Evolutionary conservation across 257 asterid genomes (phyloP).

Genomic region (Leptodermis oblonga): DNA sequence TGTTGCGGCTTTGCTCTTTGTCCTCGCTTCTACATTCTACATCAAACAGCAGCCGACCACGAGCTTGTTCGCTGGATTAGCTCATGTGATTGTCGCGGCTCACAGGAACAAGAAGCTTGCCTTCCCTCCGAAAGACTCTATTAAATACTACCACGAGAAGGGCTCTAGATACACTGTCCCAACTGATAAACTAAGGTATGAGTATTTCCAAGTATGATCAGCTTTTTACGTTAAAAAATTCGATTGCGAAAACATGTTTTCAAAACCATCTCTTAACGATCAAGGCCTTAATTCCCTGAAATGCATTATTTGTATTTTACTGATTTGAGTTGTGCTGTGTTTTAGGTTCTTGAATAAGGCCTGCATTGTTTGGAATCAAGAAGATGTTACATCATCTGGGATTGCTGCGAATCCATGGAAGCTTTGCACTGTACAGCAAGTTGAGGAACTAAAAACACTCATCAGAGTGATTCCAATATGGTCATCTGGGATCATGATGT

Average conservation of each 20-base stretch:
- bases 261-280: too few species aligned
- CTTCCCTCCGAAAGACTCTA: conserved; percentile 24
- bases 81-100: conserved; percentile 41
- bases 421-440: conserved; percentile 55
- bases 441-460: conserved; percentile 60
- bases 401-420: conserved; percentile 40
- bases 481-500: conserved; percentile 64
- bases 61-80: conserved; percentile 45
- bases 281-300: background rate
- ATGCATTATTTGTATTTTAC: background rate
- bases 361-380: conserved; percentile 49
- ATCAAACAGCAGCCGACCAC: conserved; percentile 30
- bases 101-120: conserved; percentile 39
- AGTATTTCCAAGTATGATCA: background rate
- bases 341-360: conserved; percentile 67
- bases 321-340: background rate
- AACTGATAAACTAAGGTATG: conserved; percentile 46
- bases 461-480: conserved; percentile 61
- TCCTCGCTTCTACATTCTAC: conserved; percentile 45
- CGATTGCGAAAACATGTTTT: too few species aligned
- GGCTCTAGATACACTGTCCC: conserved; percentile 41
- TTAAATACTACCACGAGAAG: conserved; percentile 33
- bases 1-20: conserved; percentile 37
- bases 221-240: background rate
- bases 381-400: conserved; percentile 36